These are phyloP conservation scores for Suillus alpinus DNA, from an alignment of 768 basidiomycete genomes.

Conservation along the genomic window DNA sequence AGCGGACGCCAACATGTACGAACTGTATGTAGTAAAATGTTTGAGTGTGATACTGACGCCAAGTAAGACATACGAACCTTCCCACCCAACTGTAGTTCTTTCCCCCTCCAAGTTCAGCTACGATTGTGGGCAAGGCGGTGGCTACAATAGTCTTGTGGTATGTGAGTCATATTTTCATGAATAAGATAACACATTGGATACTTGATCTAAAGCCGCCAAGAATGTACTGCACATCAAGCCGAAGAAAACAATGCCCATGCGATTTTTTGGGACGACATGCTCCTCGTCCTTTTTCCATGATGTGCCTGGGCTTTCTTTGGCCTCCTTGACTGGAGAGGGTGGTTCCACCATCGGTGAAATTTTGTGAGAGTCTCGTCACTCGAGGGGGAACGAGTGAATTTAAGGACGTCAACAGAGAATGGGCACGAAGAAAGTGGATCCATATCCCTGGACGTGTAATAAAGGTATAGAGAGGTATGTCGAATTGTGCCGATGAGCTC, in stretches of 20 bases:
- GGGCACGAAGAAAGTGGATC: not conserved
- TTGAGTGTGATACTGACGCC: not conserved
- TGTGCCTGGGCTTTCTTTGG: constrained; percentile 24
- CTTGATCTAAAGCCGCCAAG: constrained; percentile 49
- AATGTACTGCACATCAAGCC: constrained; percentile 44
- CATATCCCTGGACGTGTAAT: not conserved
- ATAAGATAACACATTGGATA: constrained; percentile 8
- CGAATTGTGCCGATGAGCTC: not conserved
- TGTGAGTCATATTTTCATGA: not conserved
- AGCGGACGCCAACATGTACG: constrained; percentile 45
- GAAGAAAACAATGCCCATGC: constrained; percentile 39
- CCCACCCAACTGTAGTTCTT: constrained; percentile 51
- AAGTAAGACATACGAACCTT: constrained; percentile 26
- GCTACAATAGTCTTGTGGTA: constrained; percentile 40
- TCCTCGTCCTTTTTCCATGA: constrained; percentile 39
- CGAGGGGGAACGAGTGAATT: not conserved
- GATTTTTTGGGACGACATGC: constrained; percentile 43
- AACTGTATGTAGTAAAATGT: constrained; percentile 21
- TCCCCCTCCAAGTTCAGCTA: constrained; percentile 42
- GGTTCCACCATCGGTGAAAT: constrained; percentile 1
- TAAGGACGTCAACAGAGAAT: not conserved
- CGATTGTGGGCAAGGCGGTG: constrained; percentile 51
- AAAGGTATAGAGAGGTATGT: not conserved
- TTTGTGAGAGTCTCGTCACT: not conserved
- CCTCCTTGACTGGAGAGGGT: not conserved